Conservation (phyloP, 176 grass and related monocot species). For the Hsuehochloa calcarea region DNA sequence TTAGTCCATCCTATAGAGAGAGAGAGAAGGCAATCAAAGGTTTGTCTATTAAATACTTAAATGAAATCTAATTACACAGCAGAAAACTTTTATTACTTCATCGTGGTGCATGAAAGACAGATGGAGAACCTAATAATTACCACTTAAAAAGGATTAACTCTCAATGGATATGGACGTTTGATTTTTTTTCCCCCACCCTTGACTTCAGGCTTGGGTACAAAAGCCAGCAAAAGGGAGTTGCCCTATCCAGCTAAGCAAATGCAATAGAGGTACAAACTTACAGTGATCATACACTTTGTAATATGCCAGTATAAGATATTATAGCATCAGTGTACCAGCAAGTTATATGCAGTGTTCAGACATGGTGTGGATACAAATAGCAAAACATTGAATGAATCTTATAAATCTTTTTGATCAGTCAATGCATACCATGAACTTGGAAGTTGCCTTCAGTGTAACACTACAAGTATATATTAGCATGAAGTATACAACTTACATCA, state of each 20-base stretch:
- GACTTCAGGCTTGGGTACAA: neutral
- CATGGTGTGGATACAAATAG: neutral
- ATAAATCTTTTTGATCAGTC: neutral
- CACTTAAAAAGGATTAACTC: neutral
- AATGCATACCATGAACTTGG: neutral
- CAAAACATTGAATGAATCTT: neutral
- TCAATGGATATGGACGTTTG: neutral
- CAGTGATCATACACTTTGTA: neutral
- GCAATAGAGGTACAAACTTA: neutral
- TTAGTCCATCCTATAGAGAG: slow-evolving; percentile 65
- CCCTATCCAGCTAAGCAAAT: neutral
- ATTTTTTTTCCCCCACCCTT: neutral
- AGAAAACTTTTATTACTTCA: neutral
- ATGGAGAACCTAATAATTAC: neutral
- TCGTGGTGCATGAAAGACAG: neutral
- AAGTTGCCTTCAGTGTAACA: neutral
- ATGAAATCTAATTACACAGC: neutral
- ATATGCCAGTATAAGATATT: neutral
- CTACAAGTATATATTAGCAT: neutral
- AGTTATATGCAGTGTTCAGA: neutral
- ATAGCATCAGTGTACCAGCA: neutral
- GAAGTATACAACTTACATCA: slow-evolving; percentile 51
- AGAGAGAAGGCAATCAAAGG: neutral
- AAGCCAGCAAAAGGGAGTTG: neutral
- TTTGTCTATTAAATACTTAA: neutral